phyloP scores from a whole-genome alignment of 371 early-diverging fungal genomes.

The Apophysomyces variabilis region DNA sequence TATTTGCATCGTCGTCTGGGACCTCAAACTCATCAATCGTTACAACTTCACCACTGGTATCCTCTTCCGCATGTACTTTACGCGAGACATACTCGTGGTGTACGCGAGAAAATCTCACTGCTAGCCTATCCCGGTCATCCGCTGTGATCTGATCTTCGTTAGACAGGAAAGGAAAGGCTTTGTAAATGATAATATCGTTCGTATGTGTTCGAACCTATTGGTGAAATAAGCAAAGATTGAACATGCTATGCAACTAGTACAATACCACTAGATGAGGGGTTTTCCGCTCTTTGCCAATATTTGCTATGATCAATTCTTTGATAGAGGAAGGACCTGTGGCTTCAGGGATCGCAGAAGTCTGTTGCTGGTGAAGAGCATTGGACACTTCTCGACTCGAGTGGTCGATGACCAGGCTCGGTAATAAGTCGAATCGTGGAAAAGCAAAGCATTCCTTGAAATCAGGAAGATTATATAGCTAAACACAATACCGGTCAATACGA shows the following conservation, averaged over 20 bases:
- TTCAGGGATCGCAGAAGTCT: conserved; percentile 18
- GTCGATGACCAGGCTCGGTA: conserved; percentile 67
- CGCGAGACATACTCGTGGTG: conserved; percentile 73
- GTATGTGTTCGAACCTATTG: conserved; percentile 65
- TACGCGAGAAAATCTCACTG: conserved; percentile 73
- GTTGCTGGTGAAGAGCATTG: conserved; percentile 9
- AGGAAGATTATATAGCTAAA: conserved; percentile 71
- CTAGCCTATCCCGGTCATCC: conserved; percentile 59
- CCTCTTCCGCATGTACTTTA: conserved; percentile 36
- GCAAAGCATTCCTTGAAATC: conserved; percentile 70
- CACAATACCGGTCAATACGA: not conserved
- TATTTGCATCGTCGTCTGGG: conserved; percentile 31
- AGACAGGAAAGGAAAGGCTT: conserved; percentile 61
- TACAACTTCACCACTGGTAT: conserved; percentile 16
- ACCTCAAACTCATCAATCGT: conserved; percentile 7
- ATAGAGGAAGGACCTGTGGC: conserved; percentile 51
- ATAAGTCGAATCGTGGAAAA: conserved; percentile 68
- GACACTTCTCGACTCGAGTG: conserved; percentile 21
- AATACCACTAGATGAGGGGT: conserved; percentile 74
- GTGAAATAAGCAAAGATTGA: conserved; percentile 2
- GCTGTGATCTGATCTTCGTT: conserved; percentile 25
- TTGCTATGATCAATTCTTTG: conserved; percentile 71
- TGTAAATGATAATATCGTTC: conserved; percentile 79
- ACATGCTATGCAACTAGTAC: conserved; percentile 10
- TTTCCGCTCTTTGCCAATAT: conserved; percentile 64